Conservation (phyloP, 2,329 filamentous ascomycete genomes). For the Trichoderma guizhouense region DNA sequence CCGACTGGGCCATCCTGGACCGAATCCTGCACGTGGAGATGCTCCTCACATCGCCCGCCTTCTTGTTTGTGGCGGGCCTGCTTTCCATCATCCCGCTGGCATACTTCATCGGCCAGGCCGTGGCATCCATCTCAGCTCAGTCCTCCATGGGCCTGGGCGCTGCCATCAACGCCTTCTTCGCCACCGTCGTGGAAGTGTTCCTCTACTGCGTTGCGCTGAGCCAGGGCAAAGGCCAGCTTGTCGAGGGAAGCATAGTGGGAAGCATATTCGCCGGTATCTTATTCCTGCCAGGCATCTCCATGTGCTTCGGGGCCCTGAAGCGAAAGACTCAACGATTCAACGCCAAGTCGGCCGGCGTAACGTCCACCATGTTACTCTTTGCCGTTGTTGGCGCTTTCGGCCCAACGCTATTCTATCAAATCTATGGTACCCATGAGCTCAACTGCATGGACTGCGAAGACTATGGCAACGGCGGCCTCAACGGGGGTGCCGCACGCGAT, state of each 20-base stretch:
- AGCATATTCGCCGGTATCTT: slow-evolving; percentile 97
- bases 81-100: slow-evolving; percentile 93
- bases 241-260: slow-evolving; percentile 94
- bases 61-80: slow-evolving; percentile 80
- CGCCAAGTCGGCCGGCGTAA: slow-evolving; percentile 90
- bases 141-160: slow-evolving; percentile 98
- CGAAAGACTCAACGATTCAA: slow-evolving; percentile 99
- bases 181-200: slow-evolving; percentile 94
- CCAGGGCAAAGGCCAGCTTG: slow-evolving; percentile 86
- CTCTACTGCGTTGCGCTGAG: slow-evolving; percentile 92
- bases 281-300: slow-evolving; percentile 89
- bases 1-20: slow-evolving; percentile 82
- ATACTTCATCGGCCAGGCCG: slow-evolving; percentile 97
- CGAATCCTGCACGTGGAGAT: slow-evolving; percentile 65
- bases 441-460: slow-evolving; percentile 70
- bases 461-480: slow-evolving; percentile 32
- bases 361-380: slow-evolving; percentile 96
- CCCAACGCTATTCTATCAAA: slow-evolving; percentile 96
- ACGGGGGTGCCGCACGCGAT: slow-evolving; percentile 55
- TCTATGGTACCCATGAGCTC: slow-evolving; percentile 95
- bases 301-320: slow-evolving; percentile 98
- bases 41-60: slow-evolving; percentile 75
- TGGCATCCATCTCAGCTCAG: slow-evolving; percentile 96
- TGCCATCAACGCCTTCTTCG: slow-evolving; percentile 97
- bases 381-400: slow-evolving; percentile 93